Evolutionary conservation across 352 stramenopile species (phyloP).

Genomic region (Globisporangium viniferum): DNA sequence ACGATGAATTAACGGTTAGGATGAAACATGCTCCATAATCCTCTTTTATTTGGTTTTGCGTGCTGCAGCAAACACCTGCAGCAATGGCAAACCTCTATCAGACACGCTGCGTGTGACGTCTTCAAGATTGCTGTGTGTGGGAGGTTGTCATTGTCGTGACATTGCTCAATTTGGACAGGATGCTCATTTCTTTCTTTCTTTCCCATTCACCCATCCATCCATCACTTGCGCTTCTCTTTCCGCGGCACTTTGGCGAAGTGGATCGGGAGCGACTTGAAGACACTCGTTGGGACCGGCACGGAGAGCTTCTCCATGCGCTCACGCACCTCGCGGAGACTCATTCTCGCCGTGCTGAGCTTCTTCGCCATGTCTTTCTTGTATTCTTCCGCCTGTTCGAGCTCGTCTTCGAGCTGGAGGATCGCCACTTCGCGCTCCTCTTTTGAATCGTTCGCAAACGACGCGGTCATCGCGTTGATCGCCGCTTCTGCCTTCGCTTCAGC

Average conservation of each 20-base stretch:
- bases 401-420: constrained; percentile 52
- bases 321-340: constrained; percentile 33
- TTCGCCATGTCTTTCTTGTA: constrained; percentile 44
- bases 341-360: constrained; percentile 29
- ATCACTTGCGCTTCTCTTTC: constrained; percentile 10
- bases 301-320: constrained; percentile 32
- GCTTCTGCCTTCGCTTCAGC: constrained; percentile 51
- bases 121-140: too few relatives aligned
- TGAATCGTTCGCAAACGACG: constrained; percentile 37
- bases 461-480: constrained; percentile 46
- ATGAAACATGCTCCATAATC: too few relatives aligned
- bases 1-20: too few relatives aligned
- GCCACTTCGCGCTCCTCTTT: constrained; percentile 36
- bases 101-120: too few relatives aligned
- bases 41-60: too few relatives aligned
- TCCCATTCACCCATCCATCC: too few relatives aligned
- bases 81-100: too few relatives aligned
- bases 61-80: too few relatives aligned
- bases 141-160: too few relatives aligned
- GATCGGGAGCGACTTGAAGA: constrained; percentile 23
- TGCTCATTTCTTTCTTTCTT: too few relatives aligned
- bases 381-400: constrained; percentile 54
- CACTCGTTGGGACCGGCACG: constrained; percentile 15
- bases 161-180: too few relatives aligned
- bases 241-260: constrained; percentile 39